phyloP scores from a whole-genome alignment of 2,329 filamentous ascomycete genomes.

The Monilinia aucupariae region DNA sequence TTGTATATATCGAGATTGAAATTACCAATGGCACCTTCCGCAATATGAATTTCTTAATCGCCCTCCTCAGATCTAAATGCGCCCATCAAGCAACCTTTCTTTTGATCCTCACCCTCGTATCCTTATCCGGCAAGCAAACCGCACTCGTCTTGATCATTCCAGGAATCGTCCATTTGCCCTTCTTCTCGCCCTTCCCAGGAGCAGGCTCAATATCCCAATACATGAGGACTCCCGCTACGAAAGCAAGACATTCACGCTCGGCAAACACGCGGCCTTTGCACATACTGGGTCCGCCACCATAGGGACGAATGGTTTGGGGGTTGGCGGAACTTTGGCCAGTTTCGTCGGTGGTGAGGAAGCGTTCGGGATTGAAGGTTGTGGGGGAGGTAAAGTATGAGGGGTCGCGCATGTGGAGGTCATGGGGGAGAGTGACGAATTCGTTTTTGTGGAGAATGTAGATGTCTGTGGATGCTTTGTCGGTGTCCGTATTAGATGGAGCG shows the following conservation, averaged over 20 bases:
- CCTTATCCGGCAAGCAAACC: slow-evolving; percentile 45
- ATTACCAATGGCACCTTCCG: not conserved
- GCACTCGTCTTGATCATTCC: slow-evolving; percentile 43
- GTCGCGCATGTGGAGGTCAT: slow-evolving; percentile 42
- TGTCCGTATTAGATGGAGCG: slow-evolving; percentile 18
- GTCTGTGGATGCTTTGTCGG: slow-evolving; percentile 35
- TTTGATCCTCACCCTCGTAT: slow-evolving; percentile 50
- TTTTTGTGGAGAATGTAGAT: slow-evolving; percentile 40
- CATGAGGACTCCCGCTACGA: slow-evolving; percentile 47
- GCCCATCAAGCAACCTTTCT: slow-evolving; percentile 34
- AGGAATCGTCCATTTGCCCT: slow-evolving; percentile 45
- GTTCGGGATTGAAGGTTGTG: slow-evolving; percentile 39
- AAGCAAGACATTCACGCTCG: slow-evolving; percentile 45
- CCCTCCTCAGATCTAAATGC: not conserved
- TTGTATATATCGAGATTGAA: not conserved
- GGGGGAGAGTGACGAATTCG: slow-evolving; percentile 41
- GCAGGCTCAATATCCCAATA: slow-evolving; percentile 52
- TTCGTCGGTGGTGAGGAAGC: slow-evolving; percentile 39
- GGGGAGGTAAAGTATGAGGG: slow-evolving; percentile 38
- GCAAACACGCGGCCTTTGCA: slow-evolving; percentile 48
- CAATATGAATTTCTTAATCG: not conserved
- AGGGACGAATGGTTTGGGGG: slow-evolving; percentile 41
- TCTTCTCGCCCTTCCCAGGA: slow-evolving; percentile 32
- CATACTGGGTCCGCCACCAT: slow-evolving; percentile 44
- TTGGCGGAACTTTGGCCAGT: not conserved